A percentile compares a stretch with the other conserved stretches of the same genome.
Evolutionary conservation across 2,329 filamentous ascomycete species (phyloP).

Genomic region (Xylariaceae sp.): DNA sequence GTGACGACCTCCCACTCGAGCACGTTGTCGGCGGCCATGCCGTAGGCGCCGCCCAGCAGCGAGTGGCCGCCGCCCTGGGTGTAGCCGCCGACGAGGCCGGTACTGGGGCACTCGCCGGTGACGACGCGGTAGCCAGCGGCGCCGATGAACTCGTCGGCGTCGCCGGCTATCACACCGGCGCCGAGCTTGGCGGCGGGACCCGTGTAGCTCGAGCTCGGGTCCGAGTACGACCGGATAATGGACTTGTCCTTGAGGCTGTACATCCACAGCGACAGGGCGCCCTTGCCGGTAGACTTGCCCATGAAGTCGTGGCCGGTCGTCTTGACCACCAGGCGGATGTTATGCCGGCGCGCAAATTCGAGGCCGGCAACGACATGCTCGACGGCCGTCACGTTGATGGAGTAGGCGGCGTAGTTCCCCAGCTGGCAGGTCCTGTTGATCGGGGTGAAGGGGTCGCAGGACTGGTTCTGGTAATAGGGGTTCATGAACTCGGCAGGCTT

Average conservation of each 20-base stretch:
- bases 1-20: conserved; percentile 49
- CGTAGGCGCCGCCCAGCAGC: conserved; percentile 40
- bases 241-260: conserved; percentile 35
- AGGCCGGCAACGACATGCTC: conserved; percentile 14
- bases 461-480: conserved; percentile 4
- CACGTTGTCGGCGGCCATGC: conserved; percentile 51
- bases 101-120: conserved; percentile 3
- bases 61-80: conserved; percentile 47
- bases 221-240: conserved; percentile 10
- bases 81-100: conserved; percentile 9
- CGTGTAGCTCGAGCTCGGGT: conserved; percentile 26
- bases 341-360: conserved; percentile 29
- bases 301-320: conserved; percentile 42
- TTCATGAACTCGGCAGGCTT: conserved; percentile 4
- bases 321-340: conserved; percentile 37
- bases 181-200: conserved; percentile 22
- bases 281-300: conserved; percentile 44
- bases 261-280: conserved; percentile 39
- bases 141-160: conserved; percentile 2
- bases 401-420: conserved; percentile 11
- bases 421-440: not conserved
- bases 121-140: conserved; percentile 1
- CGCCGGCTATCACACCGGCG: conserved; percentile 3
- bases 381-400: conserved; percentile 16
- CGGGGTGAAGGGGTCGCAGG: conserved; percentile 2